phyloP scores from a whole-genome alignment of 768 basidiomycete species.

The Hericium coralloides region DNA sequence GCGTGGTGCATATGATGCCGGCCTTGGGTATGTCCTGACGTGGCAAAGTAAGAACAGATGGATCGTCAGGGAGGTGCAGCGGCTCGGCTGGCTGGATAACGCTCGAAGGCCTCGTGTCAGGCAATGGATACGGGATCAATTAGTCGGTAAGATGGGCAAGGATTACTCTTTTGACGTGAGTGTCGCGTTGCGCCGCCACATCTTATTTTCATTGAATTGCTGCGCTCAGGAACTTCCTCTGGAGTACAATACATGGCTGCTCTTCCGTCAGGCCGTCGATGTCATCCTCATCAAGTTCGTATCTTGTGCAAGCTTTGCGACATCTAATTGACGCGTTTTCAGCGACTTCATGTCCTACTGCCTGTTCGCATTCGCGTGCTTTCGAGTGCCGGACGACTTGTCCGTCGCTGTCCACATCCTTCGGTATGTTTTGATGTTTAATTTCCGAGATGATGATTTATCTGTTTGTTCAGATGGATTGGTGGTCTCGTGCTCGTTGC shows the following conservation, averaged over 20 bases:
- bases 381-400: slow-evolving; percentile 68
- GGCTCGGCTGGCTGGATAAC: slow-evolving; percentile 84
- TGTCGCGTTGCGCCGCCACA: slow-evolving; percentile 12
- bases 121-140: slow-evolving; percentile 79
- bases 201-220: not conserved
- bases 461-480: slow-evolving; percentile 55
- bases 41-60: slow-evolving; percentile 94
- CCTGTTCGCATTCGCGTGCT: slow-evolving; percentile 91
- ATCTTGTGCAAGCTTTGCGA: not conserved
- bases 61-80: slow-evolving; percentile 77
- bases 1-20: slow-evolving; percentile 86
- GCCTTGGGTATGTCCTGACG: slow-evolving; percentile 88
- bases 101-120: slow-evolving; percentile 51
- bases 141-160: slow-evolving; percentile 88
- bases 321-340: slow-evolving; percentile 5
- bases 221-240: slow-evolving; percentile 67
- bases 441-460: not conserved
- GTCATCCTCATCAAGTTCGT: slow-evolving; percentile 87
- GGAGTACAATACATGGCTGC: slow-evolving; percentile 94
- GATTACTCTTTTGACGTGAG: slow-evolving; percentile 89
- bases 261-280: slow-evolving; percentile 94
- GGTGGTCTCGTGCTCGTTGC: slow-evolving; percentile 77
- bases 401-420: not conserved
- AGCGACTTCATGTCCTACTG: slow-evolving; percentile 94
- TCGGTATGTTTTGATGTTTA: slow-evolving; percentile 1